Evolutionary conservation across 1,284 basidiomycete genomes (phyloP), one percentile per base, ranked within the genome.

Genomic region (Irpex sp.): DNA sequence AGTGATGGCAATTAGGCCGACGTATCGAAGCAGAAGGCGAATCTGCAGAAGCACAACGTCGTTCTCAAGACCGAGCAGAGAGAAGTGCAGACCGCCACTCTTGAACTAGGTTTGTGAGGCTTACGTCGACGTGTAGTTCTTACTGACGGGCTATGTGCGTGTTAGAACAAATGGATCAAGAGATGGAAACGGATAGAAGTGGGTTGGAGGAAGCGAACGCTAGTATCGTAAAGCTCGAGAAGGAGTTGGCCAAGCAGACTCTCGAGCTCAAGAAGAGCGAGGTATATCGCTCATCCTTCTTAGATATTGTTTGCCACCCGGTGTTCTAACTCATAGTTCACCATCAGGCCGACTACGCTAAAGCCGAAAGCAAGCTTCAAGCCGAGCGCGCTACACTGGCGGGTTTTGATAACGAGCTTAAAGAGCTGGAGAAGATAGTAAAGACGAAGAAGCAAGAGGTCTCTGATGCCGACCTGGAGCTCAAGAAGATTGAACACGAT

Each of bases 341-440:
- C 18, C 12, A 16, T 45, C 23, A 60, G 59, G 52, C 54, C 21
- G 76, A 84, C 21, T 42, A 59, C 67, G 80, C 83, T 21, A 81
- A 83, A 63, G 90, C 90, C 0, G 89, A 94, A 62, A 77, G 76
- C 5, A 88, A 86, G 68, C 83, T 98, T 16, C 81, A 85, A 63
- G 86, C 91, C 64, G 96, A 98, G 73, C 87, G 88, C 5, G 92
- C 93, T 1, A 90, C 92, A 6, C 82, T 98, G 12, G 87, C 86
- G 8, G 86, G 90, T 3, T 99, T 96, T 73, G 93, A 97, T 70
- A 85, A 86, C 56, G 94, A 98, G 75, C 77, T 98, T 58, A 85
- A 88, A 60, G 87, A 88, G 56, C 86, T 99, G 6, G 92, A 96
- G 53, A 78, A 80, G 3, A 87, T 86, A 42, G 88, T 96, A 73